Evolutionary conservation across 345 rosid species (phyloP), one percentile per base, ranked within the genome.

Genomic region (Boechera stricta): DNA sequence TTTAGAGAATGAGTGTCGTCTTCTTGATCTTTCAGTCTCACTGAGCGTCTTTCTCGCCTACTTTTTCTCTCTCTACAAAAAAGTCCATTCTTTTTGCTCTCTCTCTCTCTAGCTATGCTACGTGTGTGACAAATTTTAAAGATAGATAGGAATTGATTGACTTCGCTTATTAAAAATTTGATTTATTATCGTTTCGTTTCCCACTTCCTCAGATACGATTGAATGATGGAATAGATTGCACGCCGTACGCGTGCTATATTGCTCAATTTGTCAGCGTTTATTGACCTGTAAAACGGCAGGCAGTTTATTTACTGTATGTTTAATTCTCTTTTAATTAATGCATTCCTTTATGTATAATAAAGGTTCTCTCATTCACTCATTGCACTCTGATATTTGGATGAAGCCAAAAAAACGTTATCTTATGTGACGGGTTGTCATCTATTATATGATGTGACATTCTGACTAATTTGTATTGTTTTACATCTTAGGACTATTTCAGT

Each of bases 161-260:
- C 33, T 75, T 47, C 51, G 41, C 12, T 12, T 3, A 13, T 4
- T 53, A 15, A 4, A 53, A 60, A 33, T 52, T 39, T 68, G 29
- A 18, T 74, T 47, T 24, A 9, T 56, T 39, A 55, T 71, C 54
- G 72, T 56, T 77, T 77, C 66, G 71, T 70, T 71, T 76, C 77
- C 76, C 77, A 70, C 80, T 77, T 26, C 21, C 10, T 56, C 13
- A 48, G 61, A 77, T 64, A 71, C 81, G 76, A 77, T 56, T 62
- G 16, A 71, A 69, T 64, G 61, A 64, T 64, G 3, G 67, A 47
- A 13, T 64, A 64, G 71, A 77, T 77, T 63, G 53, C 71, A 70
- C 71, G 76, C 67, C 72, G 80, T 64, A 35, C 2, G 11, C 32
- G 3, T 69, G 57, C 70, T 76, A 52, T 5, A 9, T 18, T 69